Evolutionary conservation across 352 stramenopile species (phyloP).

Genomic region (Lagenidium sp.): DNA sequence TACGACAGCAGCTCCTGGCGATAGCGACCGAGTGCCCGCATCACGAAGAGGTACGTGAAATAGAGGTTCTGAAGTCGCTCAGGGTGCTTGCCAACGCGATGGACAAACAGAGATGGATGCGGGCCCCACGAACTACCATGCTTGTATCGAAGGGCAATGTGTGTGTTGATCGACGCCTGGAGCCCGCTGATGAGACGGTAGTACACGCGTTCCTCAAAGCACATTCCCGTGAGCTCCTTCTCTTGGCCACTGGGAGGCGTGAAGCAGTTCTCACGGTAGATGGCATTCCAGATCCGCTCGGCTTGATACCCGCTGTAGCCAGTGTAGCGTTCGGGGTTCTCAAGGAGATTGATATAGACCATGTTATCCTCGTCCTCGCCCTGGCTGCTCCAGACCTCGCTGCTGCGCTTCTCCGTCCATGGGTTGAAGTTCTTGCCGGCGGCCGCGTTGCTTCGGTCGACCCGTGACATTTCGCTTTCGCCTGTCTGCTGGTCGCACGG

Average conservation of each 20-base stretch:
- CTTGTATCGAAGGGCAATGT: slow-evolving; percentile 87
- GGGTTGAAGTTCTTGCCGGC: slow-evolving; percentile 44
- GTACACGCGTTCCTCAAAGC: slow-evolving; percentile 93
- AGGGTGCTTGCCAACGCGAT: slow-evolving; percentile 87
- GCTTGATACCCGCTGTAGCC: slow-evolving; percentile 92
- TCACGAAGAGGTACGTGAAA: slow-evolving; percentile 97
- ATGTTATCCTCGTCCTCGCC: slow-evolving; percentile 51
- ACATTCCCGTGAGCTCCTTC: slow-evolving; percentile 64
- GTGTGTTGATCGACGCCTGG: slow-evolving; percentile 94
- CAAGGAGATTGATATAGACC: slow-evolving; percentile 93
- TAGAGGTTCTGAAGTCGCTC: slow-evolving; percentile 97
- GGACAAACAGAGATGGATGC: slow-evolving; percentile 76
- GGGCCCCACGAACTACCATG: slow-evolving; percentile 54
- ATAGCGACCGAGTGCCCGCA: slow-evolving; percentile 93
- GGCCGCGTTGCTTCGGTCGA: slow-evolving; percentile 65
- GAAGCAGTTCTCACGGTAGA: slow-evolving; percentile 99
- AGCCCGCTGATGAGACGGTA: slow-evolving; percentile 95
- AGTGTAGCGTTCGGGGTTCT: slow-evolving; percentile 98
- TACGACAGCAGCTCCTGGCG: slow-evolving; percentile 89
- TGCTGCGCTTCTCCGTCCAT: slow-evolving; percentile 54
- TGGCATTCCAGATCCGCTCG: slow-evolving; percentile 93
- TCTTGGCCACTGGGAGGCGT: slow-evolving; percentile 32
- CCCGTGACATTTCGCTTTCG: slow-evolving; percentile 62
- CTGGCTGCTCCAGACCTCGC: slow-evolving; percentile 54
- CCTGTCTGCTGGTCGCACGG: slow-evolving; percentile 53